These are phyloP conservation scores for Colletotrichum sp. DNA, from an alignment of 2,329 filamentous ascomycete species.

Conservation along the genomic window DNA sequence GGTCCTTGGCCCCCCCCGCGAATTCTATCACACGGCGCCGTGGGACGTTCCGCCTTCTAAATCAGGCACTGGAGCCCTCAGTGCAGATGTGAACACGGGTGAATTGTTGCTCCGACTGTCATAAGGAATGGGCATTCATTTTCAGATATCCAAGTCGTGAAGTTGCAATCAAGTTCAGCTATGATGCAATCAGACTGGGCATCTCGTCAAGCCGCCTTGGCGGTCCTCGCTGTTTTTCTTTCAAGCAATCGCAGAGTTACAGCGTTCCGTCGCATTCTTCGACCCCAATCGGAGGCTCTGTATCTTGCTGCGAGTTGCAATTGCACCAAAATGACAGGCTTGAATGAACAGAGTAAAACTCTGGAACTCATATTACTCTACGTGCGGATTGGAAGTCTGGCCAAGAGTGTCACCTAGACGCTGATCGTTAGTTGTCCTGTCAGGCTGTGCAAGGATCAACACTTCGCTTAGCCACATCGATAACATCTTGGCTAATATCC, in stretches of 20 bases:
- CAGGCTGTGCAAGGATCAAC: not conserved
- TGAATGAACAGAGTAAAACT: accelerated
- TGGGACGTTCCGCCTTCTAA: not conserved
- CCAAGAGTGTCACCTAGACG: not conserved
- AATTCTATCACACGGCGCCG: not conserved
- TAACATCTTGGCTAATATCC: not conserved
- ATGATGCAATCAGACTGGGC: not conserved
- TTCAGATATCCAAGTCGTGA: not conserved
- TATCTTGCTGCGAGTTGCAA: not conserved
- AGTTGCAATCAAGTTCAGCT: not conserved
- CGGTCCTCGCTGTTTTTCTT: not conserved
- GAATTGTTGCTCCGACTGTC: not conserved
- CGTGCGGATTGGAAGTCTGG: not conserved
- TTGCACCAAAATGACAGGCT: not conserved
- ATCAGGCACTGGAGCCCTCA: not conserved
- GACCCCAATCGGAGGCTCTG: not conserved
- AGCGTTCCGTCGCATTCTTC: not conserved
- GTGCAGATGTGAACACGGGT: not conserved
- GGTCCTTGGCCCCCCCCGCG: not conserved
- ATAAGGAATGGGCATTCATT: not conserved
- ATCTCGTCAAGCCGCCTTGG: not conserved
- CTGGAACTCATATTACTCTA: not conserved
- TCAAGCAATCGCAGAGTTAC: not conserved
- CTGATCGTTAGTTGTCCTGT: not conserved
- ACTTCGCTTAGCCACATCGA: not conserved